Evolutionary conservation across 352 stramenopile genomes (phyloP), one percentile per base, ranked within the genome.

Genomic region (Pythium brachiatum): DNA sequence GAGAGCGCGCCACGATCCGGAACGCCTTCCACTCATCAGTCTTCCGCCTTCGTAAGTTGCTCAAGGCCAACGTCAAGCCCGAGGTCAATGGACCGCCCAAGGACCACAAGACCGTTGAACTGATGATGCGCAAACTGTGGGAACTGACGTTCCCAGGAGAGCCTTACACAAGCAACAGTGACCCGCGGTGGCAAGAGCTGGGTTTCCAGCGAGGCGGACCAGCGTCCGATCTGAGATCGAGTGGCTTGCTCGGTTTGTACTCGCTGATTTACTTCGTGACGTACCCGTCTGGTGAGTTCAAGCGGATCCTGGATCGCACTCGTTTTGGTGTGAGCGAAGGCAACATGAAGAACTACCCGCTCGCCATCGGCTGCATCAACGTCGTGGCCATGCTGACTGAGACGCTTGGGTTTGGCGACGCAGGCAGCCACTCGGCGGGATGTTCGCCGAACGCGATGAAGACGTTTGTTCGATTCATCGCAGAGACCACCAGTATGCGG

Each of bases 341-440:
- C 38, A 90, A 95, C 73, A 88, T 95, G 80, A 92, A 92, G 60
- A 94, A 92, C 71, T 95, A 95, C 48, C 86, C 86, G 21, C 68
- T 95, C n/a, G 84, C 84, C 23, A 91, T 95, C 52, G 86, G 79
- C 13, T 93, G 86, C 62, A 95, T 95, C 69, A 95, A 95, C 54
- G 84, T 95, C 11, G 71, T 84, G 1, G 69, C 78, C 6, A 75
- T 90, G 53, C 69, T 95, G 60, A 88, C 75, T 3, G 84, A 93
- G 71, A 89, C 71, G 15, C 69, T 95, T 18, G 86, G 86, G 2
- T 79, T 94, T 53, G 86, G 86, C 7, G 81, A 92, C 47, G 86
- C 84, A 39, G 86, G 86, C 3, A 90, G 78, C 29, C 86, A 95
- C 47, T 89, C 82, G 1, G 75, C 89, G 54, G 78, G 82, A 11